phyloP scores from a whole-genome alignment of 495 filamentous ascomycete genomes.

The Penicillium cosmopolitanum region DNA sequence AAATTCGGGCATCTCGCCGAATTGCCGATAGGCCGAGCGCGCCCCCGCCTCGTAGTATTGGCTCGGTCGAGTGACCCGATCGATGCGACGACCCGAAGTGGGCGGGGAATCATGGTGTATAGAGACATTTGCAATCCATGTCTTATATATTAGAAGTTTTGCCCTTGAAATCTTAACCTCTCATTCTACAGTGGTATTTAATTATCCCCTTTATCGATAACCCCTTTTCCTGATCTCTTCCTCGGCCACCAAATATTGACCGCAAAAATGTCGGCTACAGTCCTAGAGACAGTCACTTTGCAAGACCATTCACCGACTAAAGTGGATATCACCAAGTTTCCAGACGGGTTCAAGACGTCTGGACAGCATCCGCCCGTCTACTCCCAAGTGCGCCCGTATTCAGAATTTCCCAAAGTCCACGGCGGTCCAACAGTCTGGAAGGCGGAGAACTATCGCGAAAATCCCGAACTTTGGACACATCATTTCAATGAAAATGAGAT shows the following conservation, averaged over 20 bases:
- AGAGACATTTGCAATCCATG: conserved; percentile 1
- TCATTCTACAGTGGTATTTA: neutral
- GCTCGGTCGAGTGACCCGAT: conserved; percentile 4
- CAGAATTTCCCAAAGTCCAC: conserved; percentile 73
- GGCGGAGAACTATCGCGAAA: conserved; percentile 67
- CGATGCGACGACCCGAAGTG: conserved; percentile 26
- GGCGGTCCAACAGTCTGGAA: conserved; percentile 79
- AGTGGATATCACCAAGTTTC: conserved; percentile 44
- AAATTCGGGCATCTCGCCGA: conserved; percentile 8
- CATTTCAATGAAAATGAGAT: conserved; percentile 68
- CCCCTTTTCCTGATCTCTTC: neutral
- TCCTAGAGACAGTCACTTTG: conserved; percentile 13
- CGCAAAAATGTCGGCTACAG: conserved; percentile 22
- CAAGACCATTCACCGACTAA: conserved; percentile 6
- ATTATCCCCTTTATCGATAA: neutral
- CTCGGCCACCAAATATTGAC: neutral
- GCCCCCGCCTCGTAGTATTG: neutral
- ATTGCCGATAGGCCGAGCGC: conserved; percentile 19
- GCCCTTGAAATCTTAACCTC: too few relatives aligned
- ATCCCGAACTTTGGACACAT: conserved; percentile 79
- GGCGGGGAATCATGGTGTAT: neutral
- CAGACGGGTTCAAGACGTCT: conserved; percentile 67
- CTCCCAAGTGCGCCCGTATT: conserved; percentile 66
- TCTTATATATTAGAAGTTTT: conserved; percentile 13
- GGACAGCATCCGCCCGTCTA: conserved; percentile 81